Base-by-base conservation (phyloP, 139 green algal species). In the Mychonastes homosphaera region DNA sequence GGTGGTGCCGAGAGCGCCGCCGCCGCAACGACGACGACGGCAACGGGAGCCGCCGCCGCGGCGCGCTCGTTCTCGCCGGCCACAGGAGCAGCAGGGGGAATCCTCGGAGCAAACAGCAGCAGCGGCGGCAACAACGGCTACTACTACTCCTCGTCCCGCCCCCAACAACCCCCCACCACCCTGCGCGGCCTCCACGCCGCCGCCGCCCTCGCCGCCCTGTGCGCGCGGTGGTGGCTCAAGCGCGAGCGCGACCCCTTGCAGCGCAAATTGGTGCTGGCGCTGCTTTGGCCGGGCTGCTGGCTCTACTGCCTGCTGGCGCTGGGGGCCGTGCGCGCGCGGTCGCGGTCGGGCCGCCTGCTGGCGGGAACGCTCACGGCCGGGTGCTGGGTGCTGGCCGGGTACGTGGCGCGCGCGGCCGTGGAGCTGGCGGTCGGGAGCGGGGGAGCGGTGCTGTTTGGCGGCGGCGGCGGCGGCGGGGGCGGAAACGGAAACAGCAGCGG, bases 311-410 rank as follows among this genome's bases (percentile, higher is more conserved):
- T 19, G 53, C 9, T 33, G 34, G 29, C 5, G 12, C 15, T 39
- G 53, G 26, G 6, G 18, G 41, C 53, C 48, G 53, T 36, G n/a
- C 23, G n/a, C 21, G 13, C 49, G 53, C 36, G 6, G 48, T 23
- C 49, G 49, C 36, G 53, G 35, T 13, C 36, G 36, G 3, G 49
- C 49, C 16, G 9, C 49, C 3, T 60, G 7, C 9, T 49, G 24
- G 15, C 24, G 3, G 36, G 24, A 3, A 18, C 36, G 6, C 18
- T 60, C n/a, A 27, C 24, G 6, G 48, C 36, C 53, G 48, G 12
- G 36, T 60, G 53, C 35, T 60, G 53, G 53, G 53, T 38, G 9
- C 35, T 60, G 35, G 36, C 49, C 15, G 53, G 53, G 16, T 60
- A 60, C 38, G 49, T 60, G 16, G 53, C n/a, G 32, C 53, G 49